Conservation (phyloP, 257 asterid species). For the Fraxinus americana region DNA sequence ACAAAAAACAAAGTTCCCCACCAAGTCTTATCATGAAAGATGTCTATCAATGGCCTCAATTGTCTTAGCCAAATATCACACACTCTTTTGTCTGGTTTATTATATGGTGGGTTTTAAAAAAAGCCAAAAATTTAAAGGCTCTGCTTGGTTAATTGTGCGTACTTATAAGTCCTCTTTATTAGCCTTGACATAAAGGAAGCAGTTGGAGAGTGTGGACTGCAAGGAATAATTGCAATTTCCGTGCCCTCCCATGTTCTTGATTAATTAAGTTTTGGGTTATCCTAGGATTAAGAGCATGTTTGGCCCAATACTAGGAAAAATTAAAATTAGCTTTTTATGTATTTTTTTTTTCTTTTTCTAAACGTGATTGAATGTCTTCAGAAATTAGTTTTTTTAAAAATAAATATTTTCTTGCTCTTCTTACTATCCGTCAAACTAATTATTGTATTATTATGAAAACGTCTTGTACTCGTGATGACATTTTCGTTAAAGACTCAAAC, state of each 20-base stretch:
- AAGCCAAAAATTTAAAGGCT: not conserved
- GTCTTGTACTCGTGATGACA: no score
- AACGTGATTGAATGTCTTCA: not conserved
- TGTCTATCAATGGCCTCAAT: not conserved
- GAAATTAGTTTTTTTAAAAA: not conserved
- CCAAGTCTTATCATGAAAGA: constrained; percentile 14
- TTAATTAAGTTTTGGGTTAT: not conserved
- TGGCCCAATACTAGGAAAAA: not conserved
- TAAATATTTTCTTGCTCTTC: no score
- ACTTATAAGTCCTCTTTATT: not conserved
- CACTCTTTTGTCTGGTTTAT: constrained; percentile 25
- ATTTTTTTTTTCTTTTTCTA: no score
- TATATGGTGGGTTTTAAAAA: constrained; percentile 7
- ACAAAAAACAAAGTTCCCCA: not conserved
- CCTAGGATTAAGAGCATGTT: not conserved
- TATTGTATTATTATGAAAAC: not conserved
- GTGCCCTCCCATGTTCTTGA: not conserved
- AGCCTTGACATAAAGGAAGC: not conserved
- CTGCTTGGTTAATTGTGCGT: not conserved
- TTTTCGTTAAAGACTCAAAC: no score
- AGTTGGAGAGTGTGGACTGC: not conserved
- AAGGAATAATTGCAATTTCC: not conserved
- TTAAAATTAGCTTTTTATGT: not conserved
- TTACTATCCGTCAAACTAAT: not conserved
- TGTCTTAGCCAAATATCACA: constrained; percentile 25